Evolutionary conservation across 2,329 filamentous ascomycete species (phyloP).

Genomic region (Teratosphaeria gauchensis): DNA sequence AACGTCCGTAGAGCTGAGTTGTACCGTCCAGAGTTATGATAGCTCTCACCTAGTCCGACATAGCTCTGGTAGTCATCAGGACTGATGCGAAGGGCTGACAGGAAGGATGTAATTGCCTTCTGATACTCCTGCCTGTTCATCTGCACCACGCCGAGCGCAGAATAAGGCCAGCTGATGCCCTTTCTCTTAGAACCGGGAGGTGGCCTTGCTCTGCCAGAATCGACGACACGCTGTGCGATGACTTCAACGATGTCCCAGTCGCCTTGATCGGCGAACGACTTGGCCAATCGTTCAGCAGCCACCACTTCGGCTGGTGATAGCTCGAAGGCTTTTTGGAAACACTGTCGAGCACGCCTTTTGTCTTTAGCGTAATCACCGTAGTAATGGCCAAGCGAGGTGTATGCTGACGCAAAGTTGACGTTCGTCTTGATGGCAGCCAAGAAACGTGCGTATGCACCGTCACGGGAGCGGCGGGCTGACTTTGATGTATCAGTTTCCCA

Average conservation of each 20-base stretch:
- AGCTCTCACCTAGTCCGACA: slow-evolving; percentile 94
- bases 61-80: slow-evolving; percentile 90
- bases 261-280: slow-evolving; percentile 74
- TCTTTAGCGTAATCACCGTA: slow-evolving; percentile 88
- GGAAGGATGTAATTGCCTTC: slow-evolving; percentile 83
- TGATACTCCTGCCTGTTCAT: slow-evolving; percentile 87
- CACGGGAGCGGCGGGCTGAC: slow-evolving; percentile 66
- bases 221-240: slow-evolving; percentile 79
- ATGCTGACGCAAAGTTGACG: slow-evolving; percentile 78
- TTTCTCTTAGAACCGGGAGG: slow-evolving; percentile 88
- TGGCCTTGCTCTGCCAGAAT: slow-evolving; percentile 86
- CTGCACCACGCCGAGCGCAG: slow-evolving; percentile 85
- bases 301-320: slow-evolving; percentile 76
- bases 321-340: slow-evolving; percentile 94
- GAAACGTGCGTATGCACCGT: slow-evolving; percentile 75
- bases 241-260: slow-evolving; percentile 97
- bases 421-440: slow-evolving; percentile 76
- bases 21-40: slow-evolving; percentile 85
- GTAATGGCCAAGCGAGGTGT: slow-evolving; percentile 81
- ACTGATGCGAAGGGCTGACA: slow-evolving; percentile 73
- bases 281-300: slow-evolving; percentile 78
- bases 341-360: slow-evolving; percentile 74
- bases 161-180: slow-evolving; percentile 91
- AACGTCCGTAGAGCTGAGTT: slow-evolving; percentile 92
- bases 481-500: slow-evolving; percentile 75